phyloP scores from a whole-genome alignment of 108 stramenopile genomes.

The Skeletonema tropicum region DNA sequence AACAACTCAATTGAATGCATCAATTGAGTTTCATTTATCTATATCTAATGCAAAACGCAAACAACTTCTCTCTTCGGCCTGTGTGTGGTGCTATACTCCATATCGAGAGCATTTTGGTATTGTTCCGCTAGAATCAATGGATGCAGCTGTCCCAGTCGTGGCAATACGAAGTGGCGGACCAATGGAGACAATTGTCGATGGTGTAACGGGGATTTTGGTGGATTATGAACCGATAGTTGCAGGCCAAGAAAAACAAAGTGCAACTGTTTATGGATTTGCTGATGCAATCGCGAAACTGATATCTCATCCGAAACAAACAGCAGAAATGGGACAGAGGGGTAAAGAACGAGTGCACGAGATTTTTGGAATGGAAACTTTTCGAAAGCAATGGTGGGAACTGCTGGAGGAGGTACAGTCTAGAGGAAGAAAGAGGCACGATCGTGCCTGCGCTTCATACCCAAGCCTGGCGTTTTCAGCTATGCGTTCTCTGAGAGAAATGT shows the following conservation, averaged over 20 bases:
- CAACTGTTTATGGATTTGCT: slow-evolving; percentile 72
- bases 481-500: slow-evolving; percentile 26
- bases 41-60: slow-evolving; percentile 81
- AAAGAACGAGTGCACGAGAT: slow-evolving; percentile 59
- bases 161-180: slow-evolving; percentile 92
- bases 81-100: slow-evolving; percentile 95
- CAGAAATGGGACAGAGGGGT: slow-evolving; percentile 69
- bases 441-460: slow-evolving; percentile 23
- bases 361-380: slow-evolving; percentile 76
- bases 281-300: slow-evolving; percentile 62
- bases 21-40: slow-evolving; percentile 73
- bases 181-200: slow-evolving; percentile 89
- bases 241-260: slow-evolving; percentile 7
- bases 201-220: slow-evolving; percentile 87
- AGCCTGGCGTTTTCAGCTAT: slow-evolving; percentile 19
- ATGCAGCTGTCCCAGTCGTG: slow-evolving; percentile 86
- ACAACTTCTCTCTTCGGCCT: slow-evolving; percentile 66
- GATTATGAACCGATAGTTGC: slow-evolving; percentile 26
- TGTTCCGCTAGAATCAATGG: slow-evolving; percentile 99
- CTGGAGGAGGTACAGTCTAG: slow-evolving; percentile 44
- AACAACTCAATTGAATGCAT: slow-evolving; percentile 7
- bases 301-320: slow-evolving; percentile 45
- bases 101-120: slow-evolving; percentile 98
- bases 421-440: slow-evolving; percentile 38
- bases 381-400: slow-evolving; percentile 63